Conservation (phyloP, 805 yeast species). For the Cyberlindnera lachancei region DNA sequence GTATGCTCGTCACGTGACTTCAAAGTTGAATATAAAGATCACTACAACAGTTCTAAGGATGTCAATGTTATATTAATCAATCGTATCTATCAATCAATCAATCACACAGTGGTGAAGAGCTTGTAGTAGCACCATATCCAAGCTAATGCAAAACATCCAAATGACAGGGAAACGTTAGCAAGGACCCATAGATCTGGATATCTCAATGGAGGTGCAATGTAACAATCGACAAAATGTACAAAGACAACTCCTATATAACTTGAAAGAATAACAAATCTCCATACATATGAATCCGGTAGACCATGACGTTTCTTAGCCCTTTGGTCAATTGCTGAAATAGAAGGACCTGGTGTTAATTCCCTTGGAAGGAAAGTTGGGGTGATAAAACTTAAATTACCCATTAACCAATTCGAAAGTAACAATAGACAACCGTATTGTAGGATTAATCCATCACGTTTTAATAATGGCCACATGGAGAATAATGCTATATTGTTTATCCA, state of each 20-base stretch:
- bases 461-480: conserved; percentile 83
- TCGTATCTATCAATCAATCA: too few relatives aligned
- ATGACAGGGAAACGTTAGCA: conserved; percentile 64
- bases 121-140: conserved; percentile 79
- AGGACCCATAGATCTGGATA: conserved; percentile 87
- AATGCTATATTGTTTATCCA: conserved; percentile 85
- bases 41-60: too few relatives aligned
- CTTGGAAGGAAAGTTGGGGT: conserved; percentile 37
- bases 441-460: conserved; percentile 64
- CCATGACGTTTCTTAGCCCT: conserved; percentile 30
- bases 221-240: conserved; percentile 48
- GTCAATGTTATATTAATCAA: too few relatives aligned
- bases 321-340: conserved; percentile 28
- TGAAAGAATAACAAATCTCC: conserved; percentile 42
- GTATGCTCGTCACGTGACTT: too few relatives aligned
- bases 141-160: conserved; percentile 64
- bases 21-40: too few relatives aligned
- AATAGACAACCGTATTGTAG: conserved; percentile 65
- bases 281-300: conserved; percentile 41
- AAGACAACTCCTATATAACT: conserved; percentile 45
- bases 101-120: conserved; percentile 33
- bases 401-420: conserved; percentile 69
- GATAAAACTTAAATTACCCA: conserved; percentile 54
- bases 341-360: conserved; percentile 38
- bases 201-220: conserved; percentile 41